A percentile compares a stretch with the other conserved stretches of the same genome.
Conservation (phyloP, 345 rosid genomes). For the Lepidium didymum region DNA sequence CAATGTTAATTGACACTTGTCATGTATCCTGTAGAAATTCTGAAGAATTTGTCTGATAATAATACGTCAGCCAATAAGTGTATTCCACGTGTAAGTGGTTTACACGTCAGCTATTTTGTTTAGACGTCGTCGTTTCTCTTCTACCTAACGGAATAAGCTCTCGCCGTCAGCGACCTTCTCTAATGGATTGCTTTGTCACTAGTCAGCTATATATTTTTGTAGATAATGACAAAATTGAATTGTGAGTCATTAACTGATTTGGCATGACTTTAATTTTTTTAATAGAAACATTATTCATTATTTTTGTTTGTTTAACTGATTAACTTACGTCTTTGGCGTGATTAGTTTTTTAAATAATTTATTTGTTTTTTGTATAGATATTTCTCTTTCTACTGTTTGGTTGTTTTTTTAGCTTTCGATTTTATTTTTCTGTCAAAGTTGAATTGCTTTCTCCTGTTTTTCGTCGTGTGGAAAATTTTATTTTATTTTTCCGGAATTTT, state of each 20-base stretch:
- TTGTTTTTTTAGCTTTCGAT: background rate
- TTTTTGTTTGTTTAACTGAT: slow-evolving; percentile 11
- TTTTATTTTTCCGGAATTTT: background rate
- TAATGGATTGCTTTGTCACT: slow-evolving; percentile 5
- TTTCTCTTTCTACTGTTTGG: background rate
- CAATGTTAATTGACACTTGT: background rate
- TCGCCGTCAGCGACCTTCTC: slow-evolving; percentile 8
- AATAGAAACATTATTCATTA: background rate
- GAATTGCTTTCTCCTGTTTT: slow-evolving; percentile 9
- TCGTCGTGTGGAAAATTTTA: background rate
- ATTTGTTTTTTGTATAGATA: background rate
- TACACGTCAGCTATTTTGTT: slow-evolving; percentile 13
- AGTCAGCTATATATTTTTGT: too few relatives aligned
- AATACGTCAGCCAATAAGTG: background rate
- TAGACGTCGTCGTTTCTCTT: slow-evolving; percentile 8
- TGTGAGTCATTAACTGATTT: background rate
- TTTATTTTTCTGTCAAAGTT: slow-evolving; percentile 13
- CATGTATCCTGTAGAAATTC: background rate
- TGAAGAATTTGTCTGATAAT: background rate
- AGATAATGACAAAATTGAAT: slow-evolving; percentile 14
- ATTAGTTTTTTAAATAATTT: background rate
- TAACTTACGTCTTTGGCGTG: slow-evolving; percentile 21
- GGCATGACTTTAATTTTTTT: background rate
- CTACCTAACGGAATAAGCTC: background rate
- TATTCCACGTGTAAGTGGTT: background rate